Evolutionary conservation across 179 eudicot genomes (phyloP), one percentile per base, ranked within the genome.

Genomic region (Pouteria campechiana): DNA sequence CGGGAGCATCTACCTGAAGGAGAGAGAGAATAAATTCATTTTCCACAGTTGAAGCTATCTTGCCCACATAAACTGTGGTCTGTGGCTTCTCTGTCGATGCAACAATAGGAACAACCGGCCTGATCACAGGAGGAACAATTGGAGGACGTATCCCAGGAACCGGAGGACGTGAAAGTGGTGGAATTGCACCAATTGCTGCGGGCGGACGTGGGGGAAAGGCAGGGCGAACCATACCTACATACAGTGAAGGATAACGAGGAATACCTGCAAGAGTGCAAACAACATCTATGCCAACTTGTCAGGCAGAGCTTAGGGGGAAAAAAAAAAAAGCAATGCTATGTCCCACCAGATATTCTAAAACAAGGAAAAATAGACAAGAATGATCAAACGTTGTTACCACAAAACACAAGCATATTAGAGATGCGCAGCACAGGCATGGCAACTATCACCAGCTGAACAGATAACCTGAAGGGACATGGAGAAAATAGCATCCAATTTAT

Each of bases 41-140:
- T 48, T 87, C 96, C 28, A 83, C 93, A 3, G 94, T 77, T 19
- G 87, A 57, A 34, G 94, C 68, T 55, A 92, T 75, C 76, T 83
- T 87, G 37, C 99, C 94, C 41, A 92, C 93, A 72, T 83, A 92
- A 30, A 83, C 88, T 6, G 88, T 92, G 20, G 92, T 87, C 54
- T 75, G 88, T 7, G 94, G 96, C 58, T 79, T 78, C 62, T 87
- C 96, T 24, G 60, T 53, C 51, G 87, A 72, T 29, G 69, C 17
- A 41, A 67, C 67, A 56, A 67, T 58, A 41, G 82, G 82, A 56
- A 53, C 23, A 28, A 54, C 48, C 38, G 65, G 58, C 57, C 94
- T 75, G 32, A 73, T 60, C 46, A 70, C 37, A 34, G 78, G 73
- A 22, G 81, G 73, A 38, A 65, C 46, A 17, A 81, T 43, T 23